These are phyloP conservation scores for Cyclotella atomus DNA, from an alignment of 108 stramenopile genomes.

Conservation along the genomic window DNA sequence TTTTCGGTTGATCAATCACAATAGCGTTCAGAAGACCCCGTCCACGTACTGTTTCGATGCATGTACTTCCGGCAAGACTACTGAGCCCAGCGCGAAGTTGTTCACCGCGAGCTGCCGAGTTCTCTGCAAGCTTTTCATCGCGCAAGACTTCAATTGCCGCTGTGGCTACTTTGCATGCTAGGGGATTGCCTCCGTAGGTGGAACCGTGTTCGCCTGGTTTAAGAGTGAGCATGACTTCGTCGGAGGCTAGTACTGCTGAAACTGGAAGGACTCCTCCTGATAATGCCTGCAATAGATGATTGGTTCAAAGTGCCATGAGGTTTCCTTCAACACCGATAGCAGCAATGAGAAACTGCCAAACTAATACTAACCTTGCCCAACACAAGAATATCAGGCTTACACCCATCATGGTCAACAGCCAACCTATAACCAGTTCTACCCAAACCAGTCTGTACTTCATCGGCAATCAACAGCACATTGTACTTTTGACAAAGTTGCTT, in stretches of 20 bases:
- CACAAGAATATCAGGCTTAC: slow-evolving; percentile 96
- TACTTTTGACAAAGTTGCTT: slow-evolving; percentile 91
- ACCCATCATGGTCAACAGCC: slow-evolving; percentile 91
- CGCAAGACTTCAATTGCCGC: slow-evolving; percentile 94
- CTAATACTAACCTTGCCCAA: slow-evolving; percentile 77
- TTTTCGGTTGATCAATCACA: slow-evolving; percentile 92
- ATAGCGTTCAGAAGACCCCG: slow-evolving; percentile 97
- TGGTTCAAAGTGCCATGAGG: too few species aligned
- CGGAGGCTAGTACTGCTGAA: slow-evolving; percentile 92
- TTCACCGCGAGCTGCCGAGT: slow-evolving; percentile 86
- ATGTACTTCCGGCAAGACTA: slow-evolving; percentile 61
- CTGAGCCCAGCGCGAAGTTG: slow-evolving; percentile 84
- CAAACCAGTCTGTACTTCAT: slow-evolving; percentile 99
- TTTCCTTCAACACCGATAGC: too few species aligned
- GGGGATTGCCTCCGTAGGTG: slow-evolving; percentile 98
- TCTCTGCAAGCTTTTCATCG: slow-evolving; percentile 94
- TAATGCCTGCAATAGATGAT: slow-evolving; percentile 64
- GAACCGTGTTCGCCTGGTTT: slow-evolving; percentile 99
- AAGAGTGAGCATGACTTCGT: slow-evolving; percentile 97
- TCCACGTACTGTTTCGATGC: slow-evolving; percentile 86
- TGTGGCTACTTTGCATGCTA: slow-evolving; percentile 97
- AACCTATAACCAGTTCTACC: slow-evolving; percentile 94
- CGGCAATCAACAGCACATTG: slow-evolving; percentile 96
- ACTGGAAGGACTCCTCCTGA: slow-evolving; percentile 97
- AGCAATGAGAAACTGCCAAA: slow-evolving; percentile 29